Percentiles rank a stretch among this genome's conserved stretches.
Evolutionary conservation across 768 basidiomycete species (phyloP).

Genomic region (Serendipita sp.): DNA sequence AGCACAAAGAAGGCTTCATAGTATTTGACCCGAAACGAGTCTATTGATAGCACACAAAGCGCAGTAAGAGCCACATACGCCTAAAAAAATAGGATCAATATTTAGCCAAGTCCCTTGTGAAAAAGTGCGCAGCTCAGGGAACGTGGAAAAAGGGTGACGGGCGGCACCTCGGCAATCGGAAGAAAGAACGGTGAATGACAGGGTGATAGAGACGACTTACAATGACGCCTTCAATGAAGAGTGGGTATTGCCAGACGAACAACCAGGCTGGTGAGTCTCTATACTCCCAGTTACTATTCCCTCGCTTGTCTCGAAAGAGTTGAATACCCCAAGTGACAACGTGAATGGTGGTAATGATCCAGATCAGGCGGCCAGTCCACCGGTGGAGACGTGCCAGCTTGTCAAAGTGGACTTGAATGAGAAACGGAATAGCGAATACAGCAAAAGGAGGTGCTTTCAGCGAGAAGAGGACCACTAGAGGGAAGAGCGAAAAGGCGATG

Average conservation of each 20-base stretch:
- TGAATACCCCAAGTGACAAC: conserved; percentile 55
- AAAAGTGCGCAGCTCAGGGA: neutral
- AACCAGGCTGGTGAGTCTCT: conserved; percentile 17
- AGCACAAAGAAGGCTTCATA: conserved; percentile 51
- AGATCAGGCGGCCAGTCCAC: conserved; percentile 55
- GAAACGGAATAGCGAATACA: conserved; percentile 43
- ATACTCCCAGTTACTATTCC: conserved; percentile 20
- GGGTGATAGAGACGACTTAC: conserved; percentile 19
- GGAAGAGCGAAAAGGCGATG: conserved; percentile 55
- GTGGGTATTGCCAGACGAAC: conserved; percentile 40
- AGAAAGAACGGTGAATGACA: neutral
- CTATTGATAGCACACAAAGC: conserved; percentile 34
- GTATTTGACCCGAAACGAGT: conserved; percentile 32
- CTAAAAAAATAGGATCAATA: conserved; percentile 20
- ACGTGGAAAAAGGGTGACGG: neutral
- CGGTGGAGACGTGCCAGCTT: conserved; percentile 56
- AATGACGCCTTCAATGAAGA: conserved; percentile 44
- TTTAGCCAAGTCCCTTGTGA: neutral
- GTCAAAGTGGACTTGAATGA: conserved; percentile 55
- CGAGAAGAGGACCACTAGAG: conserved; percentile 50
- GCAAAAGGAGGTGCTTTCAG: conserved; percentile 60
- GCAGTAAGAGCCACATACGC: conserved; percentile 39
- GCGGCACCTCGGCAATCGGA: neutral
- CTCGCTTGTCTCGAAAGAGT: conserved; percentile 34
- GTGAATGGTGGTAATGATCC: conserved; percentile 43